A percentile compares a stretch with the other conserved stretches of the same genome.
Conservation (phyloP, 192 early-diverging fungal species). For the Backusella mclennaniae region DNA sequence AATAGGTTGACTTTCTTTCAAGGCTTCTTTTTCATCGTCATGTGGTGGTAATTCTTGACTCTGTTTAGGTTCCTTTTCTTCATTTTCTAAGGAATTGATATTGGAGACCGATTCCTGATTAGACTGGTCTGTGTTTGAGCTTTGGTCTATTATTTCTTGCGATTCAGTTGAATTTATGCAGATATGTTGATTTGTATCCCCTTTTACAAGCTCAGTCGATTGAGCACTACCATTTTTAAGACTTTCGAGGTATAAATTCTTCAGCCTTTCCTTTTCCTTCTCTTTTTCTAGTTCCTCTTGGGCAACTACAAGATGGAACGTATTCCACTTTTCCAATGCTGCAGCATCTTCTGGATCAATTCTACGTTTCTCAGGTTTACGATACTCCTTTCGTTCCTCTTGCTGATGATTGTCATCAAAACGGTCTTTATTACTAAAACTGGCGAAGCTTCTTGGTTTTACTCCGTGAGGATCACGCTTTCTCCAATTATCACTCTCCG, state of each 20-base stretch:
- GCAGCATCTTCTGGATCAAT: neutral
- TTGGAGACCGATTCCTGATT: neutral
- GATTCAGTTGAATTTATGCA: neutral
- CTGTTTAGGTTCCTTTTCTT: neutral
- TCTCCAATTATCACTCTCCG: neutral
- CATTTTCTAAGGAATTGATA: neutral
- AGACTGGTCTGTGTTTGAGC: neutral
- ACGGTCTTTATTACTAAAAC: neutral
- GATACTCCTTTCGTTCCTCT: neutral
- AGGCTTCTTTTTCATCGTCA: neutral
- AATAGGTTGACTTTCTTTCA: neutral
- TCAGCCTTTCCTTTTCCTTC: neutral
- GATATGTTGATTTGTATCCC: neutral
- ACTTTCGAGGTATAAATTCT: neutral
- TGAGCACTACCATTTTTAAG: neutral
- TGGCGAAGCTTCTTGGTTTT: neutral
- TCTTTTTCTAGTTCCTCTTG: neutral
- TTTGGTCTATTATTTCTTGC: neutral
- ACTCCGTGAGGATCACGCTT: neutral
- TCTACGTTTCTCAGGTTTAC: neutral
- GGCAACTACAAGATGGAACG: slow-evolving; percentile 1
- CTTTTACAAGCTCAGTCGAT: neutral
- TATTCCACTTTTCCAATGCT: neutral
- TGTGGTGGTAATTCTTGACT: neutral
- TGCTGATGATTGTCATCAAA: neutral